Evolutionary conservation across 805 yeast species (phyloP).

Genomic region (Candida tammaniensis): DNA sequence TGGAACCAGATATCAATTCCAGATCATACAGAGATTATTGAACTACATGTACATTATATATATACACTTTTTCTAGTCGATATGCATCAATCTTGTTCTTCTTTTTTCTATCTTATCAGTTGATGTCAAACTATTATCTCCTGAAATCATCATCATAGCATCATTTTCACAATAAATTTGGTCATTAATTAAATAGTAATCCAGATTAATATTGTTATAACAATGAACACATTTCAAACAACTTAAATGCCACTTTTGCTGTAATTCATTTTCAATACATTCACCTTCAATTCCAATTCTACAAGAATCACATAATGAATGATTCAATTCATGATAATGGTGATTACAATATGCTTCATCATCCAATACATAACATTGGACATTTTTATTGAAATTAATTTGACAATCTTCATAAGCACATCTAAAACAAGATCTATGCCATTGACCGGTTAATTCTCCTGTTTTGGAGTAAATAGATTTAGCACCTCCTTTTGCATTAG

Average conservation of each 20-base stretch:
- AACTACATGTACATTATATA: background rate
- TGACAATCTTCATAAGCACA: constrained; percentile 60
- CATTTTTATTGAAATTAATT: constrained; percentile 53
- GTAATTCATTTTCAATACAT: constrained; percentile 75
- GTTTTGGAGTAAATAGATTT: constrained; percentile 83
- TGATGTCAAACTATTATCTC: constrained; percentile 20
- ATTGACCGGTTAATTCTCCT: constrained; percentile 83
- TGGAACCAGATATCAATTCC: constrained; percentile 2
- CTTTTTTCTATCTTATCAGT: constrained; percentile 41
- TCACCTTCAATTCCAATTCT: constrained; percentile 80
- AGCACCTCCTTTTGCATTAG: constrained; percentile 31
- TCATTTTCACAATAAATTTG: constrained; percentile 52
- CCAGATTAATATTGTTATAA: constrained; percentile 44
- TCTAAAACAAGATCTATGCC: constrained; percentile 87
- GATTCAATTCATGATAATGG: constrained; percentile 74
- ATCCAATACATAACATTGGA: constrained; percentile 69
- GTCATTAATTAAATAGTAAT: constrained; percentile 52
- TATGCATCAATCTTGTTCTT: constrained; percentile 39
- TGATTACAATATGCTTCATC: constrained; percentile 80
- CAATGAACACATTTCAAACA: constrained; percentile 75
- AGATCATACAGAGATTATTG: constrained; percentile 12
- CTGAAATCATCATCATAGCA: constrained; percentile 29
- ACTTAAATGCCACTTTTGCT: constrained; percentile 68
- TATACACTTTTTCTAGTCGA: background rate
- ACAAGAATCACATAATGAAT: constrained; percentile 72